These are phyloP conservation scores for Colletotrichum kahawae DNA, from an alignment of 2,329 filamentous ascomycete species.

Conservation along the genomic window DNA sequence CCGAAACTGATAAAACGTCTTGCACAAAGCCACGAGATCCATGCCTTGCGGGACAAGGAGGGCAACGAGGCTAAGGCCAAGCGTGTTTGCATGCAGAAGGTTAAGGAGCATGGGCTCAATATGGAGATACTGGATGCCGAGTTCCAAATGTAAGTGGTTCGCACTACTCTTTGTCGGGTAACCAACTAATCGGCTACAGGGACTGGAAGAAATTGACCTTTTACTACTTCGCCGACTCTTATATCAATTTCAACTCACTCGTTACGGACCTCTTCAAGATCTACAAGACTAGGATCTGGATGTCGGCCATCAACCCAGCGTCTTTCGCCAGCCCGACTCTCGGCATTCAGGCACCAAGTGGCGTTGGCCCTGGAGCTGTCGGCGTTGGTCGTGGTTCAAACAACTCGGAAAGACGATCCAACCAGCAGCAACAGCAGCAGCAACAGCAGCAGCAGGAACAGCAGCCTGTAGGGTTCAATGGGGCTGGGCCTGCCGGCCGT, in stretches of 20 bases:
- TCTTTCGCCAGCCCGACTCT: slow-evolving; percentile 85
- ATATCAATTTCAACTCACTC: slow-evolving; percentile 98
- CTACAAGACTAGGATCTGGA: slow-evolving; percentile 99
- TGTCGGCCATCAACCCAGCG: slow-evolving; percentile 98
- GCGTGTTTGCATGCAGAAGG: slow-evolving; percentile 94
- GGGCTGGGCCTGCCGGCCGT: slow-evolving; percentile 40
- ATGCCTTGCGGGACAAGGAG: slow-evolving; percentile 90
- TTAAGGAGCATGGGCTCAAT: slow-evolving; percentile 89
- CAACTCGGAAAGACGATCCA: slow-evolving; percentile 51
- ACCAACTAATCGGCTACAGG: slow-evolving; percentile 51
- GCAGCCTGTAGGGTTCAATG: slow-evolving; percentile 40
- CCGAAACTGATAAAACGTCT: slow-evolving; percentile 97
- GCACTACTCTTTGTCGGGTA: too few relatives aligned
- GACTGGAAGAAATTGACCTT: slow-evolving; percentile 99
- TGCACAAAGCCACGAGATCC: slow-evolving; percentile 89
- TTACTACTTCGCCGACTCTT: slow-evolving; percentile 97
- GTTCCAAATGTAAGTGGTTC: slow-evolving; percentile 87
- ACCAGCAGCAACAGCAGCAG: slow-evolving; percentile 47
- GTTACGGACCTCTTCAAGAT: slow-evolving; percentile 99
- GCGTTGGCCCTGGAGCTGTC: slow-evolving; percentile 70
- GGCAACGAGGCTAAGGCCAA: slow-evolving; percentile 98
- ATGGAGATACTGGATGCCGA: slow-evolving; percentile 99
- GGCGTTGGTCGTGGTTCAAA: slow-evolving; percentile 51
- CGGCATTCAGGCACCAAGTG: slow-evolving; percentile 72
- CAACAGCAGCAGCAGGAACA: slow-evolving; percentile 38